These are phyloP conservation scores for Macadamia tetraphylla DNA, from an alignment of 164 flowering plant genomes.

Conservation along the genomic window DNA sequence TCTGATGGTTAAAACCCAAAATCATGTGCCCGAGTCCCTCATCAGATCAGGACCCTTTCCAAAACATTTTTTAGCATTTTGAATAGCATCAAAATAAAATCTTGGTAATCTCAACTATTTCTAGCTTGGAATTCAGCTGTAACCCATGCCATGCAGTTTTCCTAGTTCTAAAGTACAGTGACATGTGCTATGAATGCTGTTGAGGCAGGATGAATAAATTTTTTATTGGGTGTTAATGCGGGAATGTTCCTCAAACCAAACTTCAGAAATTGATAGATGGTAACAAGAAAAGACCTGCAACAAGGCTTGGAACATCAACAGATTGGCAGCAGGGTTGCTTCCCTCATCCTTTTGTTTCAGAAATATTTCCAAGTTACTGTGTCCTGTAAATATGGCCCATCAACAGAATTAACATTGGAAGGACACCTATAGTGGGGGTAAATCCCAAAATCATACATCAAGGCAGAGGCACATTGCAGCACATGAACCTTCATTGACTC, in stretches of 20 bases:
- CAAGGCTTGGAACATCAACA: conserved; percentile 86
- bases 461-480: background rate
- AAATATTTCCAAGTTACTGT: background rate
- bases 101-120: background rate
- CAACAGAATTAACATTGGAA: background rate
- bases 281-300: conserved; percentile 43
- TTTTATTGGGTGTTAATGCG: too few species aligned
- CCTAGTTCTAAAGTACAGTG: background rate
- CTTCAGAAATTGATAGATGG: background rate
- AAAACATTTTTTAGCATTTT: too few species aligned
- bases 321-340: conserved; percentile 65
- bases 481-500: background rate
- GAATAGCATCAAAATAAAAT: too few species aligned
- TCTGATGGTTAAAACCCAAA: too few species aligned
- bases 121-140: background rate
- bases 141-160: background rate
- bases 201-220: background rate
- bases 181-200: background rate
- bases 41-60: too few species aligned
- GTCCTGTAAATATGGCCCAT: background rate
- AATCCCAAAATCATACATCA: background rate
- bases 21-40: too few species aligned
- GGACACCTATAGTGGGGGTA: background rate
- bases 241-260: background rate
- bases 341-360: background rate